Evolutionary conservation across 2,329 filamentous ascomycete genomes (phyloP).

Genomic region (Esteya vermicola): DNA sequence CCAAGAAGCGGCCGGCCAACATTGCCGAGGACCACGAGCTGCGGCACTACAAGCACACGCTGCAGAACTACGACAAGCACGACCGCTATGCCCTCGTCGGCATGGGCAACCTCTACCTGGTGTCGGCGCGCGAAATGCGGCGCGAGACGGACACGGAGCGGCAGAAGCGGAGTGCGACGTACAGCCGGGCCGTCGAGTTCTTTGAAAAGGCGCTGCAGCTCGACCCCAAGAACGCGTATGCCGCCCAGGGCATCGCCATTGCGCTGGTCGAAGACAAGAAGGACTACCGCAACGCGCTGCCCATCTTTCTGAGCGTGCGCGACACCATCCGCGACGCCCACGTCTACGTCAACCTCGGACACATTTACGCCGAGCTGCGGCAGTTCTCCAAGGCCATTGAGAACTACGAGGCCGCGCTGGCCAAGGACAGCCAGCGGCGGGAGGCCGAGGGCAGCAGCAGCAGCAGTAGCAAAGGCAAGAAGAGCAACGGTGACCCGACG

Average conservation of each 20-base stretch:
- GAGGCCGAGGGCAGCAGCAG: too few relatives aligned
- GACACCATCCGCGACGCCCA: constrained; percentile 82
- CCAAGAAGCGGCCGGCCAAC: constrained; percentile 68
- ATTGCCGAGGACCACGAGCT: constrained; percentile 83
- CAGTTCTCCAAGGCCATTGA: constrained; percentile 90
- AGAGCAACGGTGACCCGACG: constrained; percentile 56
- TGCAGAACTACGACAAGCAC: constrained; percentile 92
- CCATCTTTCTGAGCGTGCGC: constrained; percentile 79
- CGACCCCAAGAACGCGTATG: constrained; percentile 92
- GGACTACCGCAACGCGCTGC: constrained; percentile 66
- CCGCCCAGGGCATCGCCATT: constrained; percentile 90
- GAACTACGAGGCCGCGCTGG: constrained; percentile 76
- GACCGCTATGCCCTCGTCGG: constrained; percentile 92
- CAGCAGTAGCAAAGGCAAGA: constrained; percentile 52
- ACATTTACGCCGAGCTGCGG: constrained; percentile 79
- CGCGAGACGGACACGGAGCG: constrained; percentile 80
- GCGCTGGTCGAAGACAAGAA: constrained; percentile 90
- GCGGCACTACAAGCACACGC: constrained; percentile 88
- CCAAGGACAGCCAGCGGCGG: constrained; percentile 65
- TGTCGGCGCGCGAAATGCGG: constrained; percentile 85
- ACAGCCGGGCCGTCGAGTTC: constrained; percentile 89
- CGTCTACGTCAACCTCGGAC: constrained; percentile 84
- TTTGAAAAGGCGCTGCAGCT: constrained; percentile 94
- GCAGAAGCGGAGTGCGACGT: constrained; percentile 75
- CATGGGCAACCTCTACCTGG: constrained; percentile 88